phyloP scores from a whole-genome alignment of 73 alveolate genomes.

The Tetrahymena borealis region DNA sequence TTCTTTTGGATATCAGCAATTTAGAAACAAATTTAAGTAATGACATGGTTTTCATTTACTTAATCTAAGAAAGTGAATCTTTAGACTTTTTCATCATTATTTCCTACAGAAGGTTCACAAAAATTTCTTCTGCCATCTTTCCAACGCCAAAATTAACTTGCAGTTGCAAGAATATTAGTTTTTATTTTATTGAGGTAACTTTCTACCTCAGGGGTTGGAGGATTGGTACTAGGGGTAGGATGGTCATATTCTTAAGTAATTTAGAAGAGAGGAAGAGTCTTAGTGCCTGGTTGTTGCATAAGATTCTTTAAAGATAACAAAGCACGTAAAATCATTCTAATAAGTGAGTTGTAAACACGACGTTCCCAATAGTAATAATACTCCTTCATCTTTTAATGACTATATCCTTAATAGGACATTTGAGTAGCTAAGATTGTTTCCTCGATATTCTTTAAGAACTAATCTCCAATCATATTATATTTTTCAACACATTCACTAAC shows the following conservation, averaged over 20 bases:
- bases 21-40: conserved; percentile 42
- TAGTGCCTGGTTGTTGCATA: conserved; percentile 51
- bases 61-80: conserved; percentile 63
- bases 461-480: conserved; percentile 80
- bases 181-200: conserved; percentile 65
- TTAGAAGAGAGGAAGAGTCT: conserved; percentile 63
- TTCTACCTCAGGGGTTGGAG: conserved; percentile 71
- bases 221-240: conserved; percentile 74
- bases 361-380: conserved; percentile 98
- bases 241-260: conserved; percentile 58
- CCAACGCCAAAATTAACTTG: conserved; percentile 81
- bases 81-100: conserved; percentile 52
- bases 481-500: conserved; percentile 81
- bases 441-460: conserved; percentile 86
- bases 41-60: conserved; percentile 56
- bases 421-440: conserved; percentile 90
- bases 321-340: conserved; percentile 93
- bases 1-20: conserved; percentile 44
- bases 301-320: conserved; percentile 64
- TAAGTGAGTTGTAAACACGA: conserved; percentile 96
- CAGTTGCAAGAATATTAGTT: conserved; percentile 59
- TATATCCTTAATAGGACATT: conserved; percentile 45
- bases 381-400: conserved; percentile 91
- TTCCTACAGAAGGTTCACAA: conserved; percentile 57
- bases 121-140: conserved; percentile 79